Conservation (phyloP, 345 rosid species). For the Euphorbia peplus region DNA sequence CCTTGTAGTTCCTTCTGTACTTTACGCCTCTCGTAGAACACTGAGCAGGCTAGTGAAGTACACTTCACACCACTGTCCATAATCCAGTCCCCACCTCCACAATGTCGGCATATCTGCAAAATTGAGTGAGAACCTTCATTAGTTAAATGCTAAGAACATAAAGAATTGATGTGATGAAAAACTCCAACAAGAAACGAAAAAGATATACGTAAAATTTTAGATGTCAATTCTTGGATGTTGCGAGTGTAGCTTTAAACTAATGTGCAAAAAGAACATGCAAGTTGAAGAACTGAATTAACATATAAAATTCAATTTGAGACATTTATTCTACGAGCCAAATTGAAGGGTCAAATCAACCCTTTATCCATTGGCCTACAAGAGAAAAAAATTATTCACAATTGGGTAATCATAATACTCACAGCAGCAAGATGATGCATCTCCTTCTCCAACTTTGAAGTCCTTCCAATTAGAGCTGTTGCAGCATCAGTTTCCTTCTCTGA, state of each 20-base stretch:
- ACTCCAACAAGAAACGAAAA: neutral
- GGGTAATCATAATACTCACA: conserved; percentile 38
- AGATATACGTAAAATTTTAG: too few relatives aligned
- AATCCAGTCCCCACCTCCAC: conserved; percentile 97
- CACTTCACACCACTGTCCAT: conserved; percentile 84
- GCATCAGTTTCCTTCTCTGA: conserved; percentile 45
- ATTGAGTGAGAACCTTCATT: neutral
- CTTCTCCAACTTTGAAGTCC: conserved; percentile 74
- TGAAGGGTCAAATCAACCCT: neutral
- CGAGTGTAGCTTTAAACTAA: too few relatives aligned
- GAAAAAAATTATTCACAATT: conserved; percentile 3
- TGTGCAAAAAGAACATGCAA: too few relatives aligned
- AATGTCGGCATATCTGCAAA: conserved; percentile 80
- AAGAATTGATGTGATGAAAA: neutral
- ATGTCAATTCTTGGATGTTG: too few relatives aligned
- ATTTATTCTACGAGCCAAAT: too few relatives aligned
- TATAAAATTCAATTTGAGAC: too few relatives aligned
- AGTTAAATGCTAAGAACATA: neutral
- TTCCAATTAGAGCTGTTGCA: conserved; percentile 62
- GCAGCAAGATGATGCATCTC: conserved; percentile 89
- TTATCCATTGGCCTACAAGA: neutral
- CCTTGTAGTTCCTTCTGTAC: conserved; percentile 83
- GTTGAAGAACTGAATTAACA: too few relatives aligned
- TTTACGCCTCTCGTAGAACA: conserved; percentile 82
- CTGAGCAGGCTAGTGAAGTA: conserved; percentile 80